Evolutionary conservation across 176 grass and related monocot species (phyloP).

Genomic region (Musa acuminata): DNA sequence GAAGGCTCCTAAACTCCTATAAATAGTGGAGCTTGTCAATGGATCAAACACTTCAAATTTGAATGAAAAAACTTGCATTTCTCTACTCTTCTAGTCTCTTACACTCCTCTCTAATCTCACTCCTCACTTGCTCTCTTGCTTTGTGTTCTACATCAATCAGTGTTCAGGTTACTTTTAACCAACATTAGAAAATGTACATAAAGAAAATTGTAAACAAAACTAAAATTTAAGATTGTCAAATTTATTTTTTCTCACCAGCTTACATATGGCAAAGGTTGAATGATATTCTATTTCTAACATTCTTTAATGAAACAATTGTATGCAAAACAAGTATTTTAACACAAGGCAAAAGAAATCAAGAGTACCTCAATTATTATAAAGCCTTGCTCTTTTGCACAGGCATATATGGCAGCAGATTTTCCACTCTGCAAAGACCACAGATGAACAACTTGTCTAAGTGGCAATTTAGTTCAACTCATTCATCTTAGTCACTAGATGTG

Average conservation of each 20-base stretch:
- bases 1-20: too few species aligned
- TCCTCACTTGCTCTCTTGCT: too few species aligned
- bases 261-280: background rate
- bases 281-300: background rate
- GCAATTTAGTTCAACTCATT: background rate
- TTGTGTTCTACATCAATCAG: too few species aligned
- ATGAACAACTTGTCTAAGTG: background rate
- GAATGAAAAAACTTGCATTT: too few species aligned
- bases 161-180: too few species aligned
- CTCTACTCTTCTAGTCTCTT: too few species aligned
- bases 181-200: background rate
- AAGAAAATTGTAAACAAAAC: background rate
- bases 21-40: too few species aligned
- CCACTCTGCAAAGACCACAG: constrained; percentile 60
- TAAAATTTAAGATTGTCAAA: background rate
- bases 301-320: background rate
- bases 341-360: background rate
- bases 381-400: constrained; percentile 84
- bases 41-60: too few species aligned
- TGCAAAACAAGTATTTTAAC: background rate
- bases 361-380: constrained; percentile 94
- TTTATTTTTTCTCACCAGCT: background rate
- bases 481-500: background rate
- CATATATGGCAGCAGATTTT: constrained; percentile 89
- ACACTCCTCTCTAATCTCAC: too few species aligned